Base-by-base conservation (phyloP, 306 rosid genomes). In the Cicer cuneatum region DNA sequence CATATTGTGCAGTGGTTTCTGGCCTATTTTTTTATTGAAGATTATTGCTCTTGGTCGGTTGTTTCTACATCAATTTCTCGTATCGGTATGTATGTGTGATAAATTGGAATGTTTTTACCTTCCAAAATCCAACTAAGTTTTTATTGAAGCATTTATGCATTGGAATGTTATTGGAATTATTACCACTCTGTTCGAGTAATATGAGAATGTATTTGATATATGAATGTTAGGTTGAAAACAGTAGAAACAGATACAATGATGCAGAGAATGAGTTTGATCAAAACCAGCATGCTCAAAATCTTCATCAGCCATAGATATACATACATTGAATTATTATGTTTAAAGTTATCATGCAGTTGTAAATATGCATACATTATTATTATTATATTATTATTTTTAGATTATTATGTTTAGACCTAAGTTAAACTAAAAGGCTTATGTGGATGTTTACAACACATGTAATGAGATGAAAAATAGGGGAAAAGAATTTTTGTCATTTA, bases 11-110 rank as follows among this genome's bases (percentile, higher is more conserved):
- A 94, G 97, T 64, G 99, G 99, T 84, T 94, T 94, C 89, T 94
- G 99, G 99, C 99, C 99, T 46, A 94, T 94, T 51, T 94, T 94
- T 85, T 4, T 92, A 70, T 96, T 90, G 94, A 94, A 85, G 91
- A 85, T 92, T 72, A 97, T 96, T 18, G 57, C 90, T 82, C 93
- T 94, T 24, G 99, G 99, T 57, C 92, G 97, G 97, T 69, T 94
- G 73, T 47, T 92, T 77, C 97, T 90, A 87, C 97, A 89, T 54
- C 99, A 96, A 53, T 88, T 53, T 82, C 52, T 92, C 69, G 86
- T 90, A 92, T 85, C 95, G 85, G 96, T 92, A 88, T 71, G 93
- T 80, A 71, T n/a, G n/a, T n/a, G n/a, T n/a, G n/a, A n/a, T n/a
- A n/a, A n/a, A n/a, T n/a, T n/a, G n/a, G n/a, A n/a, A n/a, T n/a